Base-by-base conservation (phyloP, 257 asterid genomes). In the Rehmannia glutinosa region DNA sequence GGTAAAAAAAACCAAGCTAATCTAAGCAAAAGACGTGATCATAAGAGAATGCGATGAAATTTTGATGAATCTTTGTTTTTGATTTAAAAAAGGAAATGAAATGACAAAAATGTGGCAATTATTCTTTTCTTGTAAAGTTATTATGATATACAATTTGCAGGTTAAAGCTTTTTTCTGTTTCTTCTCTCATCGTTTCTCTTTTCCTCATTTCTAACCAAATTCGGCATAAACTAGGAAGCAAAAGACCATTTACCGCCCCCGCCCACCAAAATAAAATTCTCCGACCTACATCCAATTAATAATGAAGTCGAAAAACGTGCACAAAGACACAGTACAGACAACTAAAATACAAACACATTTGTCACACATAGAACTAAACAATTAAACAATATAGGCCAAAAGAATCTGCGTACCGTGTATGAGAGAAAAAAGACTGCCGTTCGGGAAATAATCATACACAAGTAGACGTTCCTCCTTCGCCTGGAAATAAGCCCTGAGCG, bases 351-450 rank as follows among this genome's bases (percentile, higher is more conserved):
- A n/a, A n/a, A n/a, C n/a, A n/a, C n/a, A n/a, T n/a, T n/a, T n/a
- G n/a, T n/a, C n/a, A n/a, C n/a, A n/a, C n/a, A n/a, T n/a, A n/a
- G n/a, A n/a, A n/a, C n/a, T n/a, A n/a, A n/a, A n/a, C n/a, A n/a
- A n/a, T n/a, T 32, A 23, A 52, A 28, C 9, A 10, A 9, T 10
- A 23, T 9, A 21, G 27, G 9, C 42, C 13, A 46, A 47, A 20
- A 9, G 12, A 8, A 38, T 38, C 0, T 90, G 6, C 42, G 42
- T 55, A 93, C 99, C 99, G 28, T 93, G 96, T 19, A 93, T 77
- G 16, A 93, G 95, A 8, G 97, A 85, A 86, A 83, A 93, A 78
- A 93, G 99, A 59, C 96, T 93, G 79, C 99, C 99, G 54, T 93
- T 93, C 5, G 99, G 99, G 78, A 88, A 93, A 68, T 93, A 93